Evolutionary conservation across 2,329 filamentous ascomycete species (phyloP).

Genomic region (Ceratocystis papillata): DNA sequence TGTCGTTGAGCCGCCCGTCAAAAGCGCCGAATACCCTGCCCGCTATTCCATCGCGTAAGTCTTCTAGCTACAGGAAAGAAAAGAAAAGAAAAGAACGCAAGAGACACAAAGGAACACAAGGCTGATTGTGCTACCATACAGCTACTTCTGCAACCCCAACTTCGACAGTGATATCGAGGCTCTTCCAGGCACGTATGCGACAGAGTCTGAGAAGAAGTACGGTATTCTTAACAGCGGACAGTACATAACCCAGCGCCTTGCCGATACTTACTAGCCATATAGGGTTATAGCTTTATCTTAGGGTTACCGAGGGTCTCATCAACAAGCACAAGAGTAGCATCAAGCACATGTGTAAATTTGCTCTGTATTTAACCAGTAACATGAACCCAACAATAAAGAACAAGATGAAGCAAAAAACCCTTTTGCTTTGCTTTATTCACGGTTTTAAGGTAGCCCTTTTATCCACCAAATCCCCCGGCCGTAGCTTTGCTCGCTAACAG

Average conservation of each 20-base stretch:
- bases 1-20: slow-evolving; percentile 70
- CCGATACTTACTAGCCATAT: slow-evolving; percentile 52
- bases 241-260: slow-evolving; percentile 67
- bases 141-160: slow-evolving; percentile 84
- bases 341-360: not conserved
- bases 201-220: slow-evolving; percentile 65
- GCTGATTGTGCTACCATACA: slow-evolving; percentile 27
- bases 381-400: not conserved
- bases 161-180: slow-evolving; percentile 65
- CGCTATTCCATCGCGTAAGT: slow-evolving; percentile 74
- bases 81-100: not conserved
- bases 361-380: not conserved
- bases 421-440: slow-evolving; percentile 75
- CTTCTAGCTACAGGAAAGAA: not conserved
- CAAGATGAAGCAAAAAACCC: slow-evolving; percentile 57
- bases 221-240: slow-evolving; percentile 64
- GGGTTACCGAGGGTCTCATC: not conserved
- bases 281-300: not conserved
- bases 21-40: slow-evolving; percentile 53
- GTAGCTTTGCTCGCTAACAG: not conserved
- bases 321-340: not conserved
- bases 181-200: slow-evolving; percentile 62
- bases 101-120: not conserved
- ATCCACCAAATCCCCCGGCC: slow-evolving; percentile 15
- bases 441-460: slow-evolving; percentile 59